phyloP scores from a whole-genome alignment of 2,329 filamentous ascomycete species.

The Whalleya microplaca region DNA sequence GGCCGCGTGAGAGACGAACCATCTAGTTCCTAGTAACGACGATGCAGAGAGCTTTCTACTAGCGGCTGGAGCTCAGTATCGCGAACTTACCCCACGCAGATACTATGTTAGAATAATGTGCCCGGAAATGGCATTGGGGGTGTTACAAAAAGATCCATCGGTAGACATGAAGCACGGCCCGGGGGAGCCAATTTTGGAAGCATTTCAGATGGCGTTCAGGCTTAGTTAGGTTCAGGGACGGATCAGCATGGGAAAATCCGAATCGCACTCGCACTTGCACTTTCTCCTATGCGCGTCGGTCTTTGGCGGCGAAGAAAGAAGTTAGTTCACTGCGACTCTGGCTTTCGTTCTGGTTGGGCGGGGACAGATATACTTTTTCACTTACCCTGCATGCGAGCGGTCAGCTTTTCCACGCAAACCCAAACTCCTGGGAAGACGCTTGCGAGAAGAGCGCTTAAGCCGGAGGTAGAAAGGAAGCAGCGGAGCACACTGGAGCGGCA shows the following conservation, averaged over 20 bases:
- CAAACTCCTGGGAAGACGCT: conserved; percentile 13
- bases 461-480: not conserved
- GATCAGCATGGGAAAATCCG: conserved; percentile 1
- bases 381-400: conserved; percentile 10
- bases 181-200: conserved; percentile 18
- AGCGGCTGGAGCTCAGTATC: not conserved
- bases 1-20: not conserved
- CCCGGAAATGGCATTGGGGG: conserved; percentile 6
- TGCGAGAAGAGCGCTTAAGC: conserved; percentile 6
- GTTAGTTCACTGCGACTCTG: not conserved
- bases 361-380: conserved; percentile 1
- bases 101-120: conserved; percentile 1
- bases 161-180: not conserved
- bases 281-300: not conserved
- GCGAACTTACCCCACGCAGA: not conserved
- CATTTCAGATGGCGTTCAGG: conserved; percentile 25
- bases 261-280: too few species aligned
- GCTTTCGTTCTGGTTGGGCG: conserved; percentile 9
- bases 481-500: too few species aligned
- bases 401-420: conserved; percentile 7
- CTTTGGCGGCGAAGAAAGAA: conserved; percentile 1
- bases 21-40: not conserved
- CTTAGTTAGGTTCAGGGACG: conserved; percentile 5
- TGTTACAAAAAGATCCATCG: not conserved
- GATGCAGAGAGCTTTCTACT: not conserved